Conservation (phyloP, 768 basidiomycete genomes). For the Tylopilus subfusipes region DNA sequence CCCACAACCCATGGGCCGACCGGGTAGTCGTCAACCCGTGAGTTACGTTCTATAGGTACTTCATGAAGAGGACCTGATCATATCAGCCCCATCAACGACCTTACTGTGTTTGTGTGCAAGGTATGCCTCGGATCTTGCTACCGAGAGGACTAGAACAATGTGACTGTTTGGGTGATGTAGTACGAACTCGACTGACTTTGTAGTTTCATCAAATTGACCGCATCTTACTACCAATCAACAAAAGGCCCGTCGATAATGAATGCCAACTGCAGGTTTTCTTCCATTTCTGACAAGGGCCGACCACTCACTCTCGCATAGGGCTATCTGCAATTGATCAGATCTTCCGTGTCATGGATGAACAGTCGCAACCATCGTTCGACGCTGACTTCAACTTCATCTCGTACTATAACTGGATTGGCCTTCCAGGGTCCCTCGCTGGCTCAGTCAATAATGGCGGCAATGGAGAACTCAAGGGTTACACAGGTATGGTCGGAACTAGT, state of each 20-base stretch:
- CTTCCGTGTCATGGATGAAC: constrained; percentile 73
- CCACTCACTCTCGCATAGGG: constrained; percentile 41
- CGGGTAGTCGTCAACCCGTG: constrained; percentile 73
- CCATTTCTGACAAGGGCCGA: not conserved
- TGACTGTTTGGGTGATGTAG: constrained; percentile 30
- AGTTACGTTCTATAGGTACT: constrained; percentile 24
- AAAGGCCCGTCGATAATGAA: constrained; percentile 72
- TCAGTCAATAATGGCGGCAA: constrained; percentile 65
- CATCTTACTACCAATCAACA: constrained; percentile 69
- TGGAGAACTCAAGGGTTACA: constrained; percentile 72
- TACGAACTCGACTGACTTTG: constrained; percentile 80
- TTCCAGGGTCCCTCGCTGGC: constrained; percentile 54
- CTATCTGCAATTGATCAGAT: constrained; percentile 63
- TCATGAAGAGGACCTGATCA: not conserved
- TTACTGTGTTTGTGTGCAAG: constrained; percentile 81
- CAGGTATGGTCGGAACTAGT: constrained; percentile 71
- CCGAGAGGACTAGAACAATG: not conserved
- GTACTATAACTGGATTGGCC: constrained; percentile 82
- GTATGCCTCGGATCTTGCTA: constrained; percentile 30
- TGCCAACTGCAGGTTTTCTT: constrained; percentile 48
- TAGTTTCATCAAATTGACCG: constrained; percentile 74
- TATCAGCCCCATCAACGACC: constrained; percentile 59
- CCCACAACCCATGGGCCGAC: constrained; percentile 67
- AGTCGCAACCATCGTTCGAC: constrained; percentile 70
- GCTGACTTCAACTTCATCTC: constrained; percentile 69